A percentile compares a stretch with the other conserved stretches of the same genome.
These are phyloP conservation scores for Boechera divaricarpa DNA, from an alignment of 345 rosid genomes.

Conservation along the genomic window DNA sequence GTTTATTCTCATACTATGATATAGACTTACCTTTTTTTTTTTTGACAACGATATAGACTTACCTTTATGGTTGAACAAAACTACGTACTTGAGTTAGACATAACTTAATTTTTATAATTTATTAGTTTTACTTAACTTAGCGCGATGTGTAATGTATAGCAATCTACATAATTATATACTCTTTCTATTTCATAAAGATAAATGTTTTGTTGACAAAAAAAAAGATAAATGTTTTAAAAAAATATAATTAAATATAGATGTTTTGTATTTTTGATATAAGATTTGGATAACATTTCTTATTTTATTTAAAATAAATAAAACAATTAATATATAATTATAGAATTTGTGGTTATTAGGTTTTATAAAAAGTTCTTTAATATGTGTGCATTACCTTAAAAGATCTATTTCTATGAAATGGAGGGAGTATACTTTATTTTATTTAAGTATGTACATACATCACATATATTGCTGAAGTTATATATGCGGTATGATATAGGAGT, in stretches of 20 bases:
- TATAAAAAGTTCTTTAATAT: too few relatives aligned
- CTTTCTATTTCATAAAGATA: too few relatives aligned
- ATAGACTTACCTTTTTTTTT: conserved; percentile 21
- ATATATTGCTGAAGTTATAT: background rate
- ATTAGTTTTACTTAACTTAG: background rate
- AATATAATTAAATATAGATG: too few relatives aligned
- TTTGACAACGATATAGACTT: background rate
- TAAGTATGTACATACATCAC: background rate
- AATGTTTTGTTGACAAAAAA: too few relatives aligned
- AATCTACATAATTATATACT: background rate
- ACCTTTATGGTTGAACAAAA: conserved; percentile 37
- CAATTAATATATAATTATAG: too few relatives aligned
- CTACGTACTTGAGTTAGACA: background rate
- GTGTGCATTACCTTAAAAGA: too few relatives aligned
- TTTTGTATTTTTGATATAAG: too few relatives aligned
- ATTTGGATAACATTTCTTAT: too few relatives aligned
- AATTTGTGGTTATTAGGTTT: too few relatives aligned
- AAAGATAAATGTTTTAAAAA: too few relatives aligned
- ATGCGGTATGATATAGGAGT: background rate
- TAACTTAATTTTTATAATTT: background rate
- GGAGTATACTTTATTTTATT: conserved; percentile 1
- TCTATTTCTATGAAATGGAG: too few relatives aligned
- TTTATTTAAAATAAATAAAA: too few relatives aligned
- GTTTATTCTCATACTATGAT: conserved; percentile 17
- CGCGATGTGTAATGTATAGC: background rate